These are phyloP conservation scores for Echinochloa phyllopogon DNA, from an alignment of 176 grass and related monocot species.

Conservation along the genomic window DNA sequence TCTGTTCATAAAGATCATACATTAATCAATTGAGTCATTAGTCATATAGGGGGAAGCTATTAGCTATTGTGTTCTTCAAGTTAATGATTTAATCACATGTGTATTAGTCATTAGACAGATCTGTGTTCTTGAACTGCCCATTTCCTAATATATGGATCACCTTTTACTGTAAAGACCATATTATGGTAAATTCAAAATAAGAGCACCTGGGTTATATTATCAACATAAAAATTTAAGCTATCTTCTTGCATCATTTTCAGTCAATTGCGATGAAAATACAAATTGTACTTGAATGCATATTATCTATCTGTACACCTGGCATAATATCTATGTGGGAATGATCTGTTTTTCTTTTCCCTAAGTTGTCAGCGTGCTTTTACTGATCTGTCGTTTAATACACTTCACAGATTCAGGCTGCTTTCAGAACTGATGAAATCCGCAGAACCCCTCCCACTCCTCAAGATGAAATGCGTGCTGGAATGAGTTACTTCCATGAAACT, in stretches of 20 bases:
- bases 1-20: background rate
- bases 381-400: constrained; percentile 33
- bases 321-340: constrained; percentile 15
- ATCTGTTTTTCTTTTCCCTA: background rate
- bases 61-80: background rate
- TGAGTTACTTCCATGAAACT: constrained; percentile 98
- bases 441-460: constrained; percentile 88
- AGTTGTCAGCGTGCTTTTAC: constrained; percentile 1
- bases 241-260: constrained; percentile 17
- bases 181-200: constrained; percentile 15
- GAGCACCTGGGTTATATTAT: background rate
- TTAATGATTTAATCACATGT: background rate
- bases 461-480: constrained; percentile 97
- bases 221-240: background rate
- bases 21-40: background rate
- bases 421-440: constrained; percentile 98
- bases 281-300: background rate
- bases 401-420: constrained; percentile 91
- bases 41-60: background rate
- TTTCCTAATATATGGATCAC: background rate
- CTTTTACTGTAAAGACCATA: background rate
- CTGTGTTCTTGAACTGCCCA: background rate
- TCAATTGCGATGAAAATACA: background rate
- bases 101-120: background rate
- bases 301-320: background rate